These are phyloP conservation scores for Xylaria nigripes DNA, from an alignment of 495 filamentous ascomycete species.

Conservation along the genomic window DNA sequence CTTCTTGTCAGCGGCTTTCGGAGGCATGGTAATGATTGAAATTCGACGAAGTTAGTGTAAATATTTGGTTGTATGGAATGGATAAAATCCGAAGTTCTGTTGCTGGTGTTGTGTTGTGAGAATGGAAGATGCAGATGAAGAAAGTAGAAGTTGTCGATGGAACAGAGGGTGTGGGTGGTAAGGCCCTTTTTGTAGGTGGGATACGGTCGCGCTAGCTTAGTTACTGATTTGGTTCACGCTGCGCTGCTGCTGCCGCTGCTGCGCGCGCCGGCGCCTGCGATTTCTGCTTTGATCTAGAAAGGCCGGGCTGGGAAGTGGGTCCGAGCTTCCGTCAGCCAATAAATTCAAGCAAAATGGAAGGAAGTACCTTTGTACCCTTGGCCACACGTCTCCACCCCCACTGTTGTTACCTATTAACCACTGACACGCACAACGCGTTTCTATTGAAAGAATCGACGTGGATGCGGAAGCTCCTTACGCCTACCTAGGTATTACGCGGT, in stretches of 20 bases:
- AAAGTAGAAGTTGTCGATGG: slow-evolving; percentile 37
- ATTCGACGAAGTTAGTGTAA: slow-evolving; percentile 8
- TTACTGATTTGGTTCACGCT: slow-evolving; percentile 36
- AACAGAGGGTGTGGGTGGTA: slow-evolving; percentile 39
- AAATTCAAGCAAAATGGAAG: background rate
- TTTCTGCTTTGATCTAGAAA: slow-evolving; percentile 8
- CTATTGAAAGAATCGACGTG: background rate
- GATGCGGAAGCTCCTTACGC: background rate
- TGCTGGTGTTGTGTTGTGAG: slow-evolving; percentile 25
- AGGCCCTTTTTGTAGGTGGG: slow-evolving; percentile 45
- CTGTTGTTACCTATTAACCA: background rate
- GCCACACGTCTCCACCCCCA: background rate
- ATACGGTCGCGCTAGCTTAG: slow-evolving; percentile 33
- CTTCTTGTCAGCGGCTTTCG: slow-evolving; percentile 97
- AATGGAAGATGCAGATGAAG: slow-evolving; percentile 36
- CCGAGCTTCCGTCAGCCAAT: background rate
- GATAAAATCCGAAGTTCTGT: slow-evolving; percentile 9
- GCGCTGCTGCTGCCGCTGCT: background rate
- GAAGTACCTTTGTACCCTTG: background rate
- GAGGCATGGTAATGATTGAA: slow-evolving; percentile 66
- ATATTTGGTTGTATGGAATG: background rate
- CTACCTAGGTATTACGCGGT: background rate
- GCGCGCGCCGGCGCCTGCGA: background rate
- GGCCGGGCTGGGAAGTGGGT: slow-evolving; percentile 3
- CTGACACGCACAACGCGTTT: slow-evolving; percentile 11